Evolutionary conservation across 2,329 filamentous ascomycete genomes (phyloP), one percentile per base, ranked within the genome.

Genomic region (Xylaria sp.): DNA sequence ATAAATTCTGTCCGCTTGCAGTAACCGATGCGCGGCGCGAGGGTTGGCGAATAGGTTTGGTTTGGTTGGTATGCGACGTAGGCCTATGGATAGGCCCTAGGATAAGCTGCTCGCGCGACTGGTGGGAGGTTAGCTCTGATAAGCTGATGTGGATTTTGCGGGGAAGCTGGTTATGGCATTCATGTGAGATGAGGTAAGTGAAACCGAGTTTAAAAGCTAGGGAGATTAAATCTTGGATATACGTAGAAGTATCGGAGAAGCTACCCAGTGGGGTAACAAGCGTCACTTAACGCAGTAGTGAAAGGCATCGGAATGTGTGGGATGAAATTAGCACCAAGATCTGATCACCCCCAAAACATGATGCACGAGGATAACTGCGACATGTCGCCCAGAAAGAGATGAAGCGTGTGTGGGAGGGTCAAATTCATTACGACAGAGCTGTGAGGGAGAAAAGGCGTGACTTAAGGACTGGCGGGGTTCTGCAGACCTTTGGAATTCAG

Each of bases 111-210:
- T 59, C 51, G 59, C 51, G 65, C 68, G 68, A 66, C 69, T 76
- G 73, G 75, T 74, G 70, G 71, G 63, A 72, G 59, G 75, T 78
- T 75, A 78, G 76, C 74, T 77, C 71, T 78, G 76, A 77, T 78
- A 75, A 77, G 74, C 72, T 74, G 46, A 51, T 64, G 55, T 69
- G 72, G 69, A 64, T 71, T 71, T 71, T 73, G 75, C 73, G 76
- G 75, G 76, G 75, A 75, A 76, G 72, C 63, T 68, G 68, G 69
- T 60, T 72, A 67, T 63, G 68, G 60, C 57, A 68, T 69, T 70
- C 65, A 73, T 72, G 74, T 75, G 73, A 70, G 66, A 70, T 70
- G 69, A 72, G 63, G 68, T 68, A 69, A 71, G 58, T 25, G 37
- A 57, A 39, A 55, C 46, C 28, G 58, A 63, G 18, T 48, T 48